Percentiles rank a stretch among this genome's conserved stretches.
Evolutionary conservation across 176 grass and related monocot genomes (phyloP).

Genomic region (Secale cereale): DNA sequence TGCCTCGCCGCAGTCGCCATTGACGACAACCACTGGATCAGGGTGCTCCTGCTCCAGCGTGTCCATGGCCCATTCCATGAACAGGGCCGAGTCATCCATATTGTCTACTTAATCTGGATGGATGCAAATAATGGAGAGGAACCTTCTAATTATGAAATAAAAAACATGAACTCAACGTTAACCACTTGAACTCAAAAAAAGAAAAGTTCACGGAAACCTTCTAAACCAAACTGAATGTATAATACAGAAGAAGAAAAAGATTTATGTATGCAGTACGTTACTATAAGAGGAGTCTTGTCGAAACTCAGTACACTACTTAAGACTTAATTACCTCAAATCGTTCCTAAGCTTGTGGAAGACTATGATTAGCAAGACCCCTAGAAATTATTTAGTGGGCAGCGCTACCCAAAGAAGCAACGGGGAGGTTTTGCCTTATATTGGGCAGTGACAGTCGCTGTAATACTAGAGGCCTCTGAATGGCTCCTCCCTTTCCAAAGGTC

Average conservation of each 20-base stretch:
- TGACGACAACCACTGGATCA: neutral
- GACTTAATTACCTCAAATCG: neutral
- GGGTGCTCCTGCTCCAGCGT: slow-evolving; percentile 30
- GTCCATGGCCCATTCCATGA: slow-evolving; percentile 44
- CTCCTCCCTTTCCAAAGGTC: neutral
- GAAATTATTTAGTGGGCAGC: neutral
- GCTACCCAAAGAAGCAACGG: neutral
- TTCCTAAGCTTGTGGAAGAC: neutral
- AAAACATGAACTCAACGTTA: too few species aligned
- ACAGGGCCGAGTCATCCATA: slow-evolving; percentile 35
- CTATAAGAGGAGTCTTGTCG: neutral
- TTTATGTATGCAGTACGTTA: neutral
- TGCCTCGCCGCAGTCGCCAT: neutral
- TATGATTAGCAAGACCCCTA: neutral
- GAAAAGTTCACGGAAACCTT: neutral
- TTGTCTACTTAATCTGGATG: neutral
- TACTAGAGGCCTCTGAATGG: neutral
- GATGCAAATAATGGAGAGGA: too few species aligned
- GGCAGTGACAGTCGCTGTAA: neutral
- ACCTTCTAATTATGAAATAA: too few species aligned
- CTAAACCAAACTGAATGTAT: neutral
- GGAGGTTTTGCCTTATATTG: neutral
- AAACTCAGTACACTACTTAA: neutral
- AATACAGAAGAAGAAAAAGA: too few species aligned
- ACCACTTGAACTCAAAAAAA: too few species aligned